A percentile compares a stretch with the other conserved stretches of the same genome.
Evolutionary conservation across 148 eudicot species (phyloP).

Genomic region (Drosera capensis): DNA sequence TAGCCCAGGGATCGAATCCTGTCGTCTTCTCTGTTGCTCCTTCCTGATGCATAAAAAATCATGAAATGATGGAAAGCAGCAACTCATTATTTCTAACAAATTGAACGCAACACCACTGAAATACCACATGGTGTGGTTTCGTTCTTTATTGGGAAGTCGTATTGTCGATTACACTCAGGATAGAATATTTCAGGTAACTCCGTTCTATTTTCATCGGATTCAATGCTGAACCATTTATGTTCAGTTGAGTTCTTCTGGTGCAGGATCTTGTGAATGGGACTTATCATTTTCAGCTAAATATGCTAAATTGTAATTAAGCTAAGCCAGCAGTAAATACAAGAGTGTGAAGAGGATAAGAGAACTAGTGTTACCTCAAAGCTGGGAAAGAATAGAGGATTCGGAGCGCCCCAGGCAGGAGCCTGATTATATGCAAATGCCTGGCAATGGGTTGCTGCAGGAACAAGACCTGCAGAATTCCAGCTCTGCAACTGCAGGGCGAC

Average conservation of each 20-base stretch:
- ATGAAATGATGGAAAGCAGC: neutral
- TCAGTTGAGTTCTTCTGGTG: no score
- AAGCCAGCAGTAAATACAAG: neutral
- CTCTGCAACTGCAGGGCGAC: slow-evolving; percentile 7
- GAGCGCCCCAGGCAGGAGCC: slow-evolving; percentile 22
- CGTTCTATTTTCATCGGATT: no score
- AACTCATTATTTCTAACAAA: neutral
- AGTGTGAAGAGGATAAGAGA: neutral
- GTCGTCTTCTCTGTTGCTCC: slow-evolving; percentile 34
- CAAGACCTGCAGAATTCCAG: slow-evolving; percentile 11
- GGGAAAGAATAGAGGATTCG: slow-evolving; percentile 21
- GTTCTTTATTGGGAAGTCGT: no score
- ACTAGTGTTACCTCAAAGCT: slow-evolving; percentile 23
- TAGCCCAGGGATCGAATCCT: slow-evolving; percentile 19
- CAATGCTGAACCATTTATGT: no score
- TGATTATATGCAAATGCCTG: slow-evolving; percentile 14
- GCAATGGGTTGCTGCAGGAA: slow-evolving; percentile 14
- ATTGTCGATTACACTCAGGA: no score
- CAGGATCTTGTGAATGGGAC: no score
- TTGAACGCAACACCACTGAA: no score
- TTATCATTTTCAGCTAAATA: no score
- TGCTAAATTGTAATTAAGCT: no score
- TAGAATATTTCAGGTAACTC: no score
- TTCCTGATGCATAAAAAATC: slow-evolving; percentile 23
- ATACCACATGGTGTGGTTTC: no score